These are phyloP conservation scores for Carex littledalei DNA, from an alignment of 176 grass and related monocot species.

Conservation along the genomic window DNA sequence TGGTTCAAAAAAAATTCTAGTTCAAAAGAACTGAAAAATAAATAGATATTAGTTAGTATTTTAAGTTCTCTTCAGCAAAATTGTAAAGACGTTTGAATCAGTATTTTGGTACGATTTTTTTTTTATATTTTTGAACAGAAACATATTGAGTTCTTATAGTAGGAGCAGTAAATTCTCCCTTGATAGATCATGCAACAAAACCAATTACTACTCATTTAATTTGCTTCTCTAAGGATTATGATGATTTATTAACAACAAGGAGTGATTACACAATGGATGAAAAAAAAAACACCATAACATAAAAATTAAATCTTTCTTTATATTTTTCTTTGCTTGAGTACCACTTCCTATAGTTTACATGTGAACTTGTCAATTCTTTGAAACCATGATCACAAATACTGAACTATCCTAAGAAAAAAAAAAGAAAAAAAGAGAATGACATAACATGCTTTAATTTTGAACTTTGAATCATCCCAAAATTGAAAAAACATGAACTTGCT, in stretches of 20 bases:
- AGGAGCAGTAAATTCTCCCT: neutral
- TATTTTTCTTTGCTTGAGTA: neutral
- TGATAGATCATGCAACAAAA: neutral
- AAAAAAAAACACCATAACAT: neutral
- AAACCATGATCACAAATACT: neutral
- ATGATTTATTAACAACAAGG: neutral
- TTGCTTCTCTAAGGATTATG: neutral
- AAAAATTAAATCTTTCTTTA: neutral
- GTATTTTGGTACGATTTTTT: neutral
- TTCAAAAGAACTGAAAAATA: neutral
- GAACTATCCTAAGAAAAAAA: neutral
- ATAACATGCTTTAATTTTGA: neutral
- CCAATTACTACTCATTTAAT: neutral
- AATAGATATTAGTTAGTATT: neutral
- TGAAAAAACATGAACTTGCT: neutral
- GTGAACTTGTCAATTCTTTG: neutral
- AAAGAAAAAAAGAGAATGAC: neutral
- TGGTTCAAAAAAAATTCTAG: too few relatives aligned
- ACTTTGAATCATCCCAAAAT: neutral
- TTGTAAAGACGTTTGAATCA: neutral
- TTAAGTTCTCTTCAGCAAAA: neutral
- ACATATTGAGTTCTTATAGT: neutral
- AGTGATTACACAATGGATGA: neutral
- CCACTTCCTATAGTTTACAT: neutral
- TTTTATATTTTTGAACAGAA: neutral